phyloP scores from a whole-genome alignment of 805 yeast genomes.

The Lipomyces sp. region DNA sequence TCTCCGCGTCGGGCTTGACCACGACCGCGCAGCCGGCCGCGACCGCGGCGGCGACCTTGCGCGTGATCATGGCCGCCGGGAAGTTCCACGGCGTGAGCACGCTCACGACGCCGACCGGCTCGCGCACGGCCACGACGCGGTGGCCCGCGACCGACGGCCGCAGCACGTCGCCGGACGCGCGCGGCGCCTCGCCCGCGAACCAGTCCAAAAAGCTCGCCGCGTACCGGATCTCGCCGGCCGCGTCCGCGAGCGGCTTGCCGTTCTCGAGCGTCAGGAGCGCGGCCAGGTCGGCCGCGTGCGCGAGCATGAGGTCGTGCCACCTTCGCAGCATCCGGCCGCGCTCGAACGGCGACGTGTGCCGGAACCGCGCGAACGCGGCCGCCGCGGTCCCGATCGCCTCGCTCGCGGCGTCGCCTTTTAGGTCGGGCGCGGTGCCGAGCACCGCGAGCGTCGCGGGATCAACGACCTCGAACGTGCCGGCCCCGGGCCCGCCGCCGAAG shows the following conservation, averaged over 20 bases:
- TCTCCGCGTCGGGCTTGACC: conserved; percentile 72
- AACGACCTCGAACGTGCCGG: conserved; percentile 36
- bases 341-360: conserved; percentile 53
- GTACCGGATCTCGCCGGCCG: conserved; percentile 64
- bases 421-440: conserved; percentile 56
- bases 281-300: conserved; percentile 64
- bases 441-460: conserved; percentile 70
- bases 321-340: conserved; percentile 53
- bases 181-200: conserved; percentile 81
- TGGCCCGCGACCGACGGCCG: conserved; percentile 37
- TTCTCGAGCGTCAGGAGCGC: conserved; percentile 62
- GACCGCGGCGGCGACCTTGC: conserved; percentile 62
- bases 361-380: conserved; percentile 52
- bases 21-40: conserved; percentile 80
- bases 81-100: conserved; percentile 83
- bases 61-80: conserved; percentile 53
- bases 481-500: too few relatives aligned
- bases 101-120: conserved; percentile 81
- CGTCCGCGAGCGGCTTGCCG: conserved; percentile 70
- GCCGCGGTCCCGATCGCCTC: conserved; percentile 56
- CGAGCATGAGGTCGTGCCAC: conserved; percentile 53
- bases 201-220: conserved; percentile 82
- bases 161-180: conserved; percentile 63
- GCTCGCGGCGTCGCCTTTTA: conserved; percentile 47
- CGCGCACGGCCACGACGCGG: conserved; percentile 58